These are phyloP conservation scores for Helicostylum pulchrum DNA, from an alignment of 192 early-diverging fungal species.

Conservation along the genomic window DNA sequence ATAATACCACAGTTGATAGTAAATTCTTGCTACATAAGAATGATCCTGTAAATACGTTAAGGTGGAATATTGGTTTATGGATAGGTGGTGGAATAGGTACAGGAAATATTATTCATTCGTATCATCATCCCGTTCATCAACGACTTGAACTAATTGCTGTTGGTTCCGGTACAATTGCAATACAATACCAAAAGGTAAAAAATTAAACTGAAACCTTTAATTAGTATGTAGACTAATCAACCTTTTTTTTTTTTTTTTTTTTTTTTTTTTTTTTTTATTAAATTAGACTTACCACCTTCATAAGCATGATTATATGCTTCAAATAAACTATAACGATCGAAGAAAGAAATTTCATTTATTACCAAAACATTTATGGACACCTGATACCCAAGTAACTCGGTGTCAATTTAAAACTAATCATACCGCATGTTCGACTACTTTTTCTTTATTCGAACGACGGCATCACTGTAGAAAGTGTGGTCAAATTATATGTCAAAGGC, in stretches of 20 bases:
- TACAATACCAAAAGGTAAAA: background rate
- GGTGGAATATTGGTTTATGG: constrained; percentile 19
- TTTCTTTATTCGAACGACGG: constrained; percentile 25
- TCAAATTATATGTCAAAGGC: constrained; percentile 24
- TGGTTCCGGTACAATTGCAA: constrained; percentile 19
- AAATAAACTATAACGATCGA: constrained; percentile 13
- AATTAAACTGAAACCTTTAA: background rate
- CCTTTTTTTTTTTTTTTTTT: no score
- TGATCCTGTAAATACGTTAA: constrained; percentile 10
- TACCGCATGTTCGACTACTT: constrained; percentile 12
- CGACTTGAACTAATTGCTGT: constrained; percentile 22
- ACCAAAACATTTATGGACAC: constrained; percentile 22
- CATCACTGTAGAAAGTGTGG: constrained; percentile 37
- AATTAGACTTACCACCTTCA: constrained; percentile 2
- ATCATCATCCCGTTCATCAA: constrained; percentile 14
- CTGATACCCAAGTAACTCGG: constrained; percentile 12
- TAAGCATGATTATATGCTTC: constrained; percentile 24
- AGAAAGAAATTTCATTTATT: constrained; percentile 16
- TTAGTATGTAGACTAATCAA: background rate
- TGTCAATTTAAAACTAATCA: constrained; percentile 24
- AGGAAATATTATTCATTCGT: constrained; percentile 22
- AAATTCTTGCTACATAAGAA: background rate
- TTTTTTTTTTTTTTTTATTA: background rate
- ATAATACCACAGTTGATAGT: background rate
- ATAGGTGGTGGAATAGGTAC: constrained; percentile 26